Conservation (phyloP, 2,329 filamentous ascomycete genomes). For the Xylariomycetidae sp. region DNA sequence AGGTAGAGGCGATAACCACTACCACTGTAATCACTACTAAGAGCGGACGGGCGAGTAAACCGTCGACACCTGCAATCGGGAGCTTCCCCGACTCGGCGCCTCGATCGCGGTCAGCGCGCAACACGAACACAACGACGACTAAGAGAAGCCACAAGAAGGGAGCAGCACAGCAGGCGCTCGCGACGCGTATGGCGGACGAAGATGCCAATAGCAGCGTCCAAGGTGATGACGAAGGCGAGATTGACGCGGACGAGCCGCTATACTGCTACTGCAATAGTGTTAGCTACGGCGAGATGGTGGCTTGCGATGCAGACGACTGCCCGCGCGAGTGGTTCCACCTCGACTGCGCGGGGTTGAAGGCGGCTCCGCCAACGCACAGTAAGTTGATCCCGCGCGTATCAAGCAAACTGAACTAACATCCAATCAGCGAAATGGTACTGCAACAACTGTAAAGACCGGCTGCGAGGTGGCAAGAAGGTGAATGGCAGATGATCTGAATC, state of each 20-base stretch:
- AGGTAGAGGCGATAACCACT: constrained; percentile 32
- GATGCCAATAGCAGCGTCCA: constrained; percentile 37
- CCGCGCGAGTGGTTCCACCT: constrained; percentile 79
- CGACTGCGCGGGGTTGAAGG: constrained; percentile 72
- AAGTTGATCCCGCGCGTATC: constrained; percentile 30
- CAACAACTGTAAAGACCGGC: constrained; percentile 66
- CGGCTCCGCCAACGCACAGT: constrained; percentile 72
- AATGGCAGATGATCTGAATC: constrained; percentile 41
- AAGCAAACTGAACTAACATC: constrained; percentile 24
- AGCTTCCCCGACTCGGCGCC: constrained; percentile 50
- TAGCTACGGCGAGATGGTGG: constrained; percentile 81
- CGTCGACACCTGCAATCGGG: constrained; percentile 56
- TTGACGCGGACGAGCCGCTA: constrained; percentile 62
- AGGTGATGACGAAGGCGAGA: constrained; percentile 51
- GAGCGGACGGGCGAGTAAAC: constrained; percentile 60
- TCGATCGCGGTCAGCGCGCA: constrained; percentile 49
- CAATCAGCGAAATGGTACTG: constrained; percentile 74
- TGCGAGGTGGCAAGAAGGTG: constrained; percentile 51
- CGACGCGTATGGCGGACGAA: constrained; percentile 34
- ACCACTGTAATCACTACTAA: constrained; percentile 49
- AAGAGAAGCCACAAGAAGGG: constrained; percentile 58
- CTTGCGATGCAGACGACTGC: constrained; percentile 68
- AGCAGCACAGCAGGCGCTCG: constrained; percentile 28
- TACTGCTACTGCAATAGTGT: constrained; percentile 79
- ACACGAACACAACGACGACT: constrained; percentile 23